Conservation (phyloP, 805 yeast species). For the Myxozyma udenii region DNA sequence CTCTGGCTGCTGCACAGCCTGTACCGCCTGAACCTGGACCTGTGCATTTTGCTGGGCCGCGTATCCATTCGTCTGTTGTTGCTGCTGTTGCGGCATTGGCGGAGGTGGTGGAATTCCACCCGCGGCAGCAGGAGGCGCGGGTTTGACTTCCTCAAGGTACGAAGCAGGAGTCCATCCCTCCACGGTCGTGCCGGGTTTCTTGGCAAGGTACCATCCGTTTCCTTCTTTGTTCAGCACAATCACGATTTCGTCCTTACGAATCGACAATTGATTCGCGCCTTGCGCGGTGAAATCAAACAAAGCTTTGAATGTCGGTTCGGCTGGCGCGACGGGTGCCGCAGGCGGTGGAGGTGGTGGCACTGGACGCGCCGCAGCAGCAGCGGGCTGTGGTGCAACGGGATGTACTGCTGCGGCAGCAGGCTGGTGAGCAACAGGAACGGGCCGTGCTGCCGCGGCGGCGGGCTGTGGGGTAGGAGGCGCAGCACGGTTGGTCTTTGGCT, state of each 20-base stretch:
- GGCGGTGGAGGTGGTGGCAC: conserved; percentile 65
- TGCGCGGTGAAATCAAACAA: conserved; percentile 86
- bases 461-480: not conserved
- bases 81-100: conserved; percentile 28
- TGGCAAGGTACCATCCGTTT: conserved; percentile 94
- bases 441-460: conserved; percentile 8
- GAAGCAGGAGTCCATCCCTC: conserved; percentile 99
- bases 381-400: conserved; percentile 9
- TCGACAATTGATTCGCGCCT: conserved; percentile 78
- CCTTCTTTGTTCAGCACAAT: conserved; percentile 68
- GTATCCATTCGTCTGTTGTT: conserved; percentile 11
- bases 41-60: conserved; percentile 1
- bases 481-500: conserved; percentile 6
- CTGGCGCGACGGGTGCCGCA: conserved; percentile 66
- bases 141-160: conserved; percentile 54
- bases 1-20: conserved; percentile 14
- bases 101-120: conserved; percentile 35
- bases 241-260: conserved; percentile 71
- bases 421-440: not conserved
- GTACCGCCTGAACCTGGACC: conserved; percentile 1
- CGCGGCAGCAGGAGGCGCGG: conserved; percentile 30
- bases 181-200: conserved; percentile 41
- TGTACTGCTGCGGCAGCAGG: not conserved
- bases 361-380: conserved; percentile 32
- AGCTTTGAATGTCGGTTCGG: conserved; percentile 77